These are phyloP conservation scores for Heteromeles arbutifolia DNA, from an alignment of 306 rosid genomes.

Conservation along the genomic window DNA sequence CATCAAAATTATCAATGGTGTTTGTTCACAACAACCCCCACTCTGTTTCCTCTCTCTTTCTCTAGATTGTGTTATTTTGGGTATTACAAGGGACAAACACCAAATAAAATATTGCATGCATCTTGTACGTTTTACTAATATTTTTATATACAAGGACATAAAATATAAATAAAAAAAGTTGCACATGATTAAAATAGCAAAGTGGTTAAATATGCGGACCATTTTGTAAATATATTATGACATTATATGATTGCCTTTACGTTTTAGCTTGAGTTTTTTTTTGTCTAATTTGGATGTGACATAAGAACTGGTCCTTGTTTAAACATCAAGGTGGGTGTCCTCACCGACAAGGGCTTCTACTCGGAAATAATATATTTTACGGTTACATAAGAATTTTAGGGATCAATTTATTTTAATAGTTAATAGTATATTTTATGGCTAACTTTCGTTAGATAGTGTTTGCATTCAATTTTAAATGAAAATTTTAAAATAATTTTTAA, in stretches of 20 bases:
- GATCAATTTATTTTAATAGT: too few relatives aligned
- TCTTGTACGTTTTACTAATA: neutral
- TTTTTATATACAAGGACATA: neutral
- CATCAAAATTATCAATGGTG: conserved; percentile 26
- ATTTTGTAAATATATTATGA: neutral
- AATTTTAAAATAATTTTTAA: too few relatives aligned
- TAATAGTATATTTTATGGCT: rapidly evolving
- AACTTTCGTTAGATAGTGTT: rapidly evolving
- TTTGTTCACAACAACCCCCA: conserved; percentile 27
- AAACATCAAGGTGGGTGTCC: conserved; percentile 40
- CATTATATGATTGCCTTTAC: conserved; percentile 2
- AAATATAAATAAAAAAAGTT: neutral
- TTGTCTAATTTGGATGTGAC: neutral
- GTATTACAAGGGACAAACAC: conserved; percentile 25
- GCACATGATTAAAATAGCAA: conserved; percentile 9
- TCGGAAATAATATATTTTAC: neutral
- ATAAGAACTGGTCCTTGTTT: conserved; percentile 32
- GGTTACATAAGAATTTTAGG: too few relatives aligned
- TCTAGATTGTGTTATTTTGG: conserved; percentile 12
- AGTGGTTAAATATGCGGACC: conserved; percentile 4
- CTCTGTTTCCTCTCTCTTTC: conserved; percentile 14
- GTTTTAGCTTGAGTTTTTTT: conserved; percentile 1
- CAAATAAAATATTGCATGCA: conserved; percentile 23
- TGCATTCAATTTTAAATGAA: too few relatives aligned
- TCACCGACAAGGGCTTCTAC: conserved; percentile 31